phyloP scores from a whole-genome alignment of 805 yeast genomes.

The Saccharomyces eubayanus region DNA sequence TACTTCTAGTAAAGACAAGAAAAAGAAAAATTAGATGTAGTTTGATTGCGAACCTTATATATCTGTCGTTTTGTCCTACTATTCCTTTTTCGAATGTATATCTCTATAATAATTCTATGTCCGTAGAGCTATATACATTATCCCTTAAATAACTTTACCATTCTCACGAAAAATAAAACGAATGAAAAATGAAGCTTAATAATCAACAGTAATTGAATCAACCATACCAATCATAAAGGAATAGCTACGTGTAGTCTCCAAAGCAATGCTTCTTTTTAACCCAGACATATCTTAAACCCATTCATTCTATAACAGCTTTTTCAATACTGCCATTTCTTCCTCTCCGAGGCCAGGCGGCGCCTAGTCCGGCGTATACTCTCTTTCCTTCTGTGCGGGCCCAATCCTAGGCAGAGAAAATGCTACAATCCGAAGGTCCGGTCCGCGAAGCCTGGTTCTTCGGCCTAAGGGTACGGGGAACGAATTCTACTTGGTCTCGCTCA shows the following conservation, averaged over 20 bases:
- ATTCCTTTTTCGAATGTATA: background rate
- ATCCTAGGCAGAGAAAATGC: background rate
- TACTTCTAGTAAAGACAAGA: slow-evolving; percentile 61
- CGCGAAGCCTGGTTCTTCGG: background rate
- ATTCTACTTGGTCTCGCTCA: background rate
- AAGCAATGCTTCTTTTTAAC: too few species aligned
- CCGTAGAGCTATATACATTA: background rate
- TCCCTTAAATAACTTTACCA: too few species aligned
- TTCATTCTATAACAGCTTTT: too few species aligned
- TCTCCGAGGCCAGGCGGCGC: too few species aligned
- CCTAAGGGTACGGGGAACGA: background rate
- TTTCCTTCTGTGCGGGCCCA: background rate
- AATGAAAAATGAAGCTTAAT: background rate
- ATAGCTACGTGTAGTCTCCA: too few species aligned
- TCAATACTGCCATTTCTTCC: too few species aligned
- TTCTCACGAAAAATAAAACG: background rate
- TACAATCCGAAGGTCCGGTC: background rate
- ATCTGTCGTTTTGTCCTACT: background rate
- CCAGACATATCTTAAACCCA: too few species aligned
- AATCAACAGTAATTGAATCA: background rate
- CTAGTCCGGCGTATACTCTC: background rate
- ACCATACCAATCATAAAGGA: background rate
- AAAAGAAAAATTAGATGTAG: slow-evolving; percentile 25
- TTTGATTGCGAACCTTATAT: background rate
- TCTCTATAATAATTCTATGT: background rate